phyloP scores from a whole-genome alignment of 2,329 filamentous ascomycete species.

The Diplodia mutila region DNA sequence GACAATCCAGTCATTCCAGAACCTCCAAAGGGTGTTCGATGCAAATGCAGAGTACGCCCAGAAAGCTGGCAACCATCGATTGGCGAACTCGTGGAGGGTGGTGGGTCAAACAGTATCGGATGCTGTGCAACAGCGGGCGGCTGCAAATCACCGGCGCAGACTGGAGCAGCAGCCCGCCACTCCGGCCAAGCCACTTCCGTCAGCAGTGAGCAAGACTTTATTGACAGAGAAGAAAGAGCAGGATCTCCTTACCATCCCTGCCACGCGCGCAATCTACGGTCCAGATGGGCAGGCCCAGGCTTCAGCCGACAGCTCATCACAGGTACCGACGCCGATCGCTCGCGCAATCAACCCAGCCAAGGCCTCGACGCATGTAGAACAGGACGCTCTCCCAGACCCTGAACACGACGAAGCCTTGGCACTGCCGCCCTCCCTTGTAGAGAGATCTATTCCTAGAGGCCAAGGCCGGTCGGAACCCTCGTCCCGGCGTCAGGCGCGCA shows the following conservation, averaged over 20 bases:
- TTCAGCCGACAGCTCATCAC: slow-evolving; percentile 54
- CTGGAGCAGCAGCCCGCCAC: slow-evolving; percentile 31
- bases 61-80: slow-evolving; percentile 52
- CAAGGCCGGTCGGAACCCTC: slow-evolving; percentile 17
- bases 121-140: slow-evolving; percentile 26
- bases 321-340: slow-evolving; percentile 60
- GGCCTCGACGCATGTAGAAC: slow-evolving; percentile 23
- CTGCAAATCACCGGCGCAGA: slow-evolving; percentile 34
- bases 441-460: slow-evolving; percentile 33
- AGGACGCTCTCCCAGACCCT: slow-evolving; percentile 38
- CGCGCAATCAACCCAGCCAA: slow-evolving; percentile 42
- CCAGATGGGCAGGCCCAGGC: slow-evolving; percentile 40
- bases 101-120: slow-evolving; percentile 48
- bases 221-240: slow-evolving; percentile 22
- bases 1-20: slow-evolving; percentile 41
- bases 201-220: slow-evolving; percentile 10
- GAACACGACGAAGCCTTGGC: slow-evolving; percentile 42
- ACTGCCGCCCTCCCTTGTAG: slow-evolving; percentile 37
- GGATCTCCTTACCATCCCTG: slow-evolving; percentile 35
- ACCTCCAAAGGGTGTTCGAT: slow-evolving; percentile 50
- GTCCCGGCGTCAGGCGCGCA: slow-evolving; percentile 13
- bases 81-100: slow-evolving; percentile 64
- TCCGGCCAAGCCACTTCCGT: slow-evolving; percentile 16
- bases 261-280: slow-evolving; percentile 38
- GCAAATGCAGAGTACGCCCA: slow-evolving; percentile 60